phyloP scores from a whole-genome alignment of 176 grass and related monocot genomes.

The Raddia distichophylla region DNA sequence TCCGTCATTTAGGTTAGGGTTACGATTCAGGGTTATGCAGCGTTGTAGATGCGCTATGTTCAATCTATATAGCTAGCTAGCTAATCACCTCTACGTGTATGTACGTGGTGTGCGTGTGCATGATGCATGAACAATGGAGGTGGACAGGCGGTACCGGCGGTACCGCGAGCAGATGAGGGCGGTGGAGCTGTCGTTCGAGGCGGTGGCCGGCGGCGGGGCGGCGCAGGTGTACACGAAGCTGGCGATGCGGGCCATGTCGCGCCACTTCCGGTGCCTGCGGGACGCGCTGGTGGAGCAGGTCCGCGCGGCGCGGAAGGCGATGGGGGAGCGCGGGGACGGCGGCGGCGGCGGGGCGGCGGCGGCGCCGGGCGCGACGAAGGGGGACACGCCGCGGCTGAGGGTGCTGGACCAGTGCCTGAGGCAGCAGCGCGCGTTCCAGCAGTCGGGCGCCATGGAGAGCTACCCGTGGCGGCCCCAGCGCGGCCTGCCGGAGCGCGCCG shows the following conservation, averaged over 20 bases:
- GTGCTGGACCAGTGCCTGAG: constrained; percentile 62
- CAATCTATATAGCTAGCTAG: too few relatives aligned
- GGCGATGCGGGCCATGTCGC: constrained; percentile 75
- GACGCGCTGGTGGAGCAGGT: constrained; percentile 53
- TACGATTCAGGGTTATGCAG: too few relatives aligned
- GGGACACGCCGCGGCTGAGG: constrained; percentile 65
- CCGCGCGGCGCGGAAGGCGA: constrained; percentile 37
- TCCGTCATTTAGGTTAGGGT: too few relatives aligned
- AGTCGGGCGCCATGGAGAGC: constrained; percentile 44
- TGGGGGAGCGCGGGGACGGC: constrained; percentile 28
- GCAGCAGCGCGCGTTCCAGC: constrained; percentile 62
- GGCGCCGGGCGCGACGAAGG: constrained; percentile 44
- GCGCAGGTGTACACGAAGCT: constrained; percentile 59
- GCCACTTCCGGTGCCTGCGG: constrained; percentile 72
- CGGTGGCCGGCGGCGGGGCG: constrained; percentile 46
- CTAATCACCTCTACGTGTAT: too few relatives aligned
- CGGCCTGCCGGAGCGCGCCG: constrained; percentile 65
- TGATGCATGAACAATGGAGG: constrained; percentile 33
- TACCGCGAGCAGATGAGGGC: constrained; percentile 63
- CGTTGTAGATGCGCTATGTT: too few relatives aligned
- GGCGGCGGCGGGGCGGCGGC: not conserved
- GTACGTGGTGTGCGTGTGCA: not conserved
- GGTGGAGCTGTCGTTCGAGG: constrained; percentile 57
- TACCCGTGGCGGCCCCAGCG: constrained; percentile 75
- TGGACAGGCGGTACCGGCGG: constrained; percentile 65